Evolutionary conservation across 306 rosid species (phyloP), one percentile per base, ranked within the genome.

Genomic region (Canavalia ensiformis): DNA sequence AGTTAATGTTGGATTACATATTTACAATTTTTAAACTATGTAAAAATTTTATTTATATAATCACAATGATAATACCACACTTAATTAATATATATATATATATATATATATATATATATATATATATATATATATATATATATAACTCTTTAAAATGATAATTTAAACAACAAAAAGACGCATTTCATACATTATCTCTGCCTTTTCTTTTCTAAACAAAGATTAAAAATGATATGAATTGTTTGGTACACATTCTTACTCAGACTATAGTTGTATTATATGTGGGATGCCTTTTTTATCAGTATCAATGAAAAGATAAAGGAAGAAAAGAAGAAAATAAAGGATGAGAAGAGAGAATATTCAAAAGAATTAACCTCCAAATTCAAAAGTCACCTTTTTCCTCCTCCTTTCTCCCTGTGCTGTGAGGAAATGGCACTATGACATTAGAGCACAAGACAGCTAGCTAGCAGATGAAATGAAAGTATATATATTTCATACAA

Each of bases 381-480:
- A 56, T 62, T 65, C 71, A 72, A 77, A 42, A 63, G 75, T 13
- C 42, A 59, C 81, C 47, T 60, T 47, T 73, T 41, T 12, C n/a
- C 47, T 13, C 31, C 56, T 49, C 6, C 12, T 74, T 73, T 66
- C 62, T 71, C 25, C 28, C 0, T 41, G 3, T 54, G 49, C 41
- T 52, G 25, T 1, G 28, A 4, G 55, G 69, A 33, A 18, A 55
- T 29, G 50, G 62, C 46, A 31, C 72, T 59, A 28, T 49, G 31
- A 25, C 18, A 70, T 47, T 47, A 7, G 13, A 35, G 34, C 52
- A 25, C 2, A 10, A 31, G 52, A 50, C 64, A 51, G 52, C 58
- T 49, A 49, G 30, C 30, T 49, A 49, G 30, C 30, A 70, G 47
- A 71, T 71, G 59, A 50, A 70, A 13, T 18, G 25, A 50, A 3